These are phyloP conservation scores for Penicillium sp. DNA, from an alignment of 2,329 filamentous ascomycete species.

Conservation along the genomic window DNA sequence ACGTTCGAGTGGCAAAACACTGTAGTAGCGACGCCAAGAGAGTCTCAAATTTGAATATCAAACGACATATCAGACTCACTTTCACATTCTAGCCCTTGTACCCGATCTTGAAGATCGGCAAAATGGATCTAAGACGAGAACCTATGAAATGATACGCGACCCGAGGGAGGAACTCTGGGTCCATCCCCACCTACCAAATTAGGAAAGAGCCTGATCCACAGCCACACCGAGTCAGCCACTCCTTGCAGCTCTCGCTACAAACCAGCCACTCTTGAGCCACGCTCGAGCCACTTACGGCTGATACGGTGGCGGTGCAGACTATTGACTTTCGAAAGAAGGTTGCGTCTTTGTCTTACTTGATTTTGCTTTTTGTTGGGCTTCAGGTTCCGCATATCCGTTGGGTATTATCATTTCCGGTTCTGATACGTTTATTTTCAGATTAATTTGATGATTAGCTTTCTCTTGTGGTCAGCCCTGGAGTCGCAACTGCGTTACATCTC, in stretches of 20 bases:
- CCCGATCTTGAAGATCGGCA: background rate
- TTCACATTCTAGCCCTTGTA: conserved; percentile 7
- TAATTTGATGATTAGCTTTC: background rate
- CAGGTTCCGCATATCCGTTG: background rate
- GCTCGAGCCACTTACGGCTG: conserved; percentile 18
- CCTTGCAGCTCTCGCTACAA: conserved; percentile 21
- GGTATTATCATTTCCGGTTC: background rate
- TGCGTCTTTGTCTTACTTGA: conserved; percentile 3
- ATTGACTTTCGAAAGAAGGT: conserved; percentile 13
- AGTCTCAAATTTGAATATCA: background rate
- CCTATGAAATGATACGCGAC: background rate
- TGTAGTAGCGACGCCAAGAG: background rate
- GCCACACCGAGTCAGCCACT: conserved; percentile 25
- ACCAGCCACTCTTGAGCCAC: conserved; percentile 12
- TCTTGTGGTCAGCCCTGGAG: background rate
- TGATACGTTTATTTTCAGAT: background rate
- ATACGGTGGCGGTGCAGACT: conserved; percentile 17
- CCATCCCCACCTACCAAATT: conserved; percentile 8
- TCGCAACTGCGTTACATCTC: background rate
- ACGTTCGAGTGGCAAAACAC: background rate
- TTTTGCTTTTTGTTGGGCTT: conserved; percentile 16
- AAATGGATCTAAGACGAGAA: background rate
- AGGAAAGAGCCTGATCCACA: conserved; percentile 13
- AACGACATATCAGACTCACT: conserved; percentile 14
- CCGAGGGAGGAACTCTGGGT: background rate